Evolutionary conservation across 306 rosid species (phyloP).

Genomic region (Luffa acutangula): DNA sequence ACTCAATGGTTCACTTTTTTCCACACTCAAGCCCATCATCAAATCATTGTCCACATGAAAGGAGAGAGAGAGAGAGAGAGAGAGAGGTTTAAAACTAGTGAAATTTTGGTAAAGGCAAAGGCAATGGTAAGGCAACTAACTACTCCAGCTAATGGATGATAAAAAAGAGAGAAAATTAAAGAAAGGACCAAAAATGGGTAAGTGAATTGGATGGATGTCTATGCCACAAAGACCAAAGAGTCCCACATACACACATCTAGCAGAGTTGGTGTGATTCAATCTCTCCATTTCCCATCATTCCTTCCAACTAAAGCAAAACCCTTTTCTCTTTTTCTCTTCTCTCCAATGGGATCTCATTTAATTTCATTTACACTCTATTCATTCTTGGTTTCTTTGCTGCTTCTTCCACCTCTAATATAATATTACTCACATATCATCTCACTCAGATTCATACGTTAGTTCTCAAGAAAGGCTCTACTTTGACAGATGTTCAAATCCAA

Average conservation of each 20-base stretch:
- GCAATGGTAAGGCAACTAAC: background rate
- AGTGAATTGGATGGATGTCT: background rate
- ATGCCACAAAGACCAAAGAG: background rate
- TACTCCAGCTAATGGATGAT: background rate
- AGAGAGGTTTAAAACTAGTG: background rate
- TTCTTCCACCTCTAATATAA: background rate
- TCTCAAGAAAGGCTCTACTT: too few species aligned
- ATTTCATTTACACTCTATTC: background rate
- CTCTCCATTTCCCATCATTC: background rate
- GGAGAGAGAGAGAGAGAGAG: background rate
- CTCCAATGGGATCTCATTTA: background rate
- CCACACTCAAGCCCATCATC: background rate
- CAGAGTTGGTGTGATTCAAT: background rate
- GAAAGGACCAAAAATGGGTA: background rate
- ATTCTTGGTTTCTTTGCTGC: background rate
- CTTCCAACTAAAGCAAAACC: constrained; percentile 1
- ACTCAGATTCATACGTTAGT: too few species aligned
- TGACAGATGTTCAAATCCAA: background rate
- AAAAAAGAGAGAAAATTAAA: background rate
- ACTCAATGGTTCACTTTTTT: background rate
- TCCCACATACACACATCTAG: background rate
- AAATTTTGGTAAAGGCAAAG: background rate
- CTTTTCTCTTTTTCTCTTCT: background rate
- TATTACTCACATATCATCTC: background rate
- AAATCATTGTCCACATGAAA: background rate